phyloP scores from a whole-genome alignment of 768 basidiomycete genomes.

The Macrolepiota dolichaula region DNA sequence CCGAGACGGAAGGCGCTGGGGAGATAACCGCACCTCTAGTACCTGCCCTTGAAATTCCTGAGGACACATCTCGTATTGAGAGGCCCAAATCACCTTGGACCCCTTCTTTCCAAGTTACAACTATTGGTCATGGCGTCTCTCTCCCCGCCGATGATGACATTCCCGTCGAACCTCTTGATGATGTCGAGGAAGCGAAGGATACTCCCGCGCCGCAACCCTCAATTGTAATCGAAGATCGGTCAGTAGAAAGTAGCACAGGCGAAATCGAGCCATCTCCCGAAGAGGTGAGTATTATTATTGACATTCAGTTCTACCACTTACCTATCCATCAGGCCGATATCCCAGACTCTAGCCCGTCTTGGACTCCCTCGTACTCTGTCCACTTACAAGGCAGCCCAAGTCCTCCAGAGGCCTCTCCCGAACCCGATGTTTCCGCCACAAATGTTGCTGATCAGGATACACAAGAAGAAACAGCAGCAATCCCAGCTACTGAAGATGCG shows the following conservation, averaged over 20 bases:
- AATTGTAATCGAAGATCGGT: background rate
- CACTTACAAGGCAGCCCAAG: constrained; percentile 34
- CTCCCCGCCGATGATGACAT: constrained; percentile 18
- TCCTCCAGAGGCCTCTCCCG: constrained; percentile 2
- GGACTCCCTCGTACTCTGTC: constrained; percentile 41
- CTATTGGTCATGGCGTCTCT: constrained; percentile 27
- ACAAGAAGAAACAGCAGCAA: background rate
- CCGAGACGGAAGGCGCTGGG: background rate
- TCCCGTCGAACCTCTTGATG: constrained; percentile 1
- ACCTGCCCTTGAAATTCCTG: background rate
- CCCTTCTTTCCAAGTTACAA: constrained; percentile 50
- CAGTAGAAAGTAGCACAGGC: background rate
- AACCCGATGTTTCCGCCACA: background rate
- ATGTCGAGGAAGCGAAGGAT: constrained; percentile 4
- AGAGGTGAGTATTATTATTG: background rate
- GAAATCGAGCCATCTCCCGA: background rate
- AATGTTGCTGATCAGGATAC: background rate
- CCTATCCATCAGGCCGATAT: background rate
- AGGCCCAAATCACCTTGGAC: constrained; percentile 50
- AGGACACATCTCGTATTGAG: constrained; percentile 20
- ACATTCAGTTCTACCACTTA: background rate
- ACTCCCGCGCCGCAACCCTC: background rate
- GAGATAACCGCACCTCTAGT: background rate
- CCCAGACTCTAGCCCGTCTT: constrained; percentile 13
- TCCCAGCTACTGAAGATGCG: background rate